Conservation (phyloP, 2,329 filamentous ascomycete species). For the Blumeria hordei region DNA sequence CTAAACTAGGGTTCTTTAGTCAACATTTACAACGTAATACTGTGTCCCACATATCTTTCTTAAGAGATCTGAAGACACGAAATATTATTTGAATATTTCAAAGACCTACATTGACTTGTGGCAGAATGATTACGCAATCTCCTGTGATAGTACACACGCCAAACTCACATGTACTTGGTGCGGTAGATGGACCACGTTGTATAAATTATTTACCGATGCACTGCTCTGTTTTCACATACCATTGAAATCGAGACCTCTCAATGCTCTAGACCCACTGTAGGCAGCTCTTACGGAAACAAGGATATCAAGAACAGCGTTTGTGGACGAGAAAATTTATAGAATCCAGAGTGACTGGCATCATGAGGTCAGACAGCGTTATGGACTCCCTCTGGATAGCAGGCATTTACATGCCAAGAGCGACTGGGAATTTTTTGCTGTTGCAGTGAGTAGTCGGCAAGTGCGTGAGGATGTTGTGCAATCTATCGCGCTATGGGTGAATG, state of each 20-base stretch:
- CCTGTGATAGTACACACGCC: slow-evolving; percentile 38
- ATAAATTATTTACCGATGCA: slow-evolving; percentile 46
- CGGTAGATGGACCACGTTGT: slow-evolving; percentile 50
- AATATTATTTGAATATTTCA: slow-evolving; percentile 35
- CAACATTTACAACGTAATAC: too few species aligned
- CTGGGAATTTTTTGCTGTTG: slow-evolving; percentile 77
- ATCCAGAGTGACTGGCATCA: slow-evolving; percentile 64
- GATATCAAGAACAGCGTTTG: slow-evolving; percentile 26
- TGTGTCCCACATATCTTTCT: too few species aligned
- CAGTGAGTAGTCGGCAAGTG: slow-evolving; percentile 44
- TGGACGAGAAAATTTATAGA: slow-evolving; percentile 52
- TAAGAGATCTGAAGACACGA: slow-evolving; percentile 32
- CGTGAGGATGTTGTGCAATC: slow-evolving; percentile 47
- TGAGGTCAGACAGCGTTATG: slow-evolving; percentile 56
- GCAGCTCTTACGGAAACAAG: slow-evolving; percentile 8
- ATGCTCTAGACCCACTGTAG: slow-evolving; percentile 4
- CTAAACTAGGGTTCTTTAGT: too few species aligned
- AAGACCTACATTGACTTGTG: slow-evolving; percentile 39
- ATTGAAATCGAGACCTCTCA: slow-evolving; percentile 8
- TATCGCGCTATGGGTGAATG: slow-evolving; percentile 62
- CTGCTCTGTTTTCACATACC: slow-evolving; percentile 53
- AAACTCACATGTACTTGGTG: slow-evolving; percentile 53
- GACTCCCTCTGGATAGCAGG: slow-evolving; percentile 57
- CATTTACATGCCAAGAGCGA: slow-evolving; percentile 75
- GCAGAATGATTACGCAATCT: slow-evolving; percentile 35